Base-by-base conservation (phyloP, 1,139 yeast species). In the Pichia sp. region DNA sequence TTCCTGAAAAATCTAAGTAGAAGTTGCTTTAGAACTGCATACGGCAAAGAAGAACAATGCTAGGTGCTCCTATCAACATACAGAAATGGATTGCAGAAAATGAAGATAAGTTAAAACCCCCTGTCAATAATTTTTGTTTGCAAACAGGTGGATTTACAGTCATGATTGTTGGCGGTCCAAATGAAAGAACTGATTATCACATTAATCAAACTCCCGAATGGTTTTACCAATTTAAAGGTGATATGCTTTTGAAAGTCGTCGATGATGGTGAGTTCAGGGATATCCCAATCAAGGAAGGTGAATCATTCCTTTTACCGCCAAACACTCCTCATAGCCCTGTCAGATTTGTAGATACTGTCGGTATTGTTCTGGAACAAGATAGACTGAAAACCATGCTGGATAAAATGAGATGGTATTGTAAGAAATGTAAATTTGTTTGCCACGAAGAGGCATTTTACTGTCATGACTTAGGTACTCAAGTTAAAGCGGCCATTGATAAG, bases 141-240 rank as follows among this genome's bases (percentile, higher is more conserved):
- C 95, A 89, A 59, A 72, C 88, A 37, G 95, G 94, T 3, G 96
- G 96, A 0, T 85, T 85, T 57, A 88, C 96, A 1, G 86, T 87
- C 33, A 89, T 89, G 96, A 70, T 78, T 38, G 95, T 89, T 3
- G 96, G 96, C 7, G 97, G 96, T 0, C 96, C 96, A 2, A 89
- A 89, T 60, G 94, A 81, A 55, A 71, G 96, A 47, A 87, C 95
- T 0, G 96, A 89, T 59, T 89, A 86, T 61, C 97, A 89, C 58
- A 76, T 89, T 41, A 89, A 89, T 57, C 94, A 86, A 54, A 89
- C 96, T 0, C 96, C 96, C 0, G 96, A 88, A 56, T 89, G 88
- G 74, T 89, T 89, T 61, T 80, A 83, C 61, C 93, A 83, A 69
- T 74, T 82, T 59, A 85, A 86, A 61, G 96, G 96, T 2, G 68